These are phyloP conservation scores for Aspergillus conjunctus DNA, from an alignment of 495 filamentous ascomycete genomes.

Conservation along the genomic window DNA sequence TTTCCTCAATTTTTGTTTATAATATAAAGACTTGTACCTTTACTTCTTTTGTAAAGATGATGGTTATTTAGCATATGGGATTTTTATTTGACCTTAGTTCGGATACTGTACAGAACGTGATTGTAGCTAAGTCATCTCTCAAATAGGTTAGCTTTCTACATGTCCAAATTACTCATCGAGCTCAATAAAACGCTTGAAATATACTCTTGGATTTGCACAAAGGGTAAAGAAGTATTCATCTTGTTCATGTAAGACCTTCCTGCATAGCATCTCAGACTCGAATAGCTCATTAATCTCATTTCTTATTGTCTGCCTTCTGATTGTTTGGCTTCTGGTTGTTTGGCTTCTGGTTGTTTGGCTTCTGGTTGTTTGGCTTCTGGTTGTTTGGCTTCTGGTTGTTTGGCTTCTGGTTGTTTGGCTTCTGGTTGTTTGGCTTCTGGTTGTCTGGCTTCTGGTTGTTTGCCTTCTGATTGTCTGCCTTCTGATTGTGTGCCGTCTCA, in stretches of 20 bases:
- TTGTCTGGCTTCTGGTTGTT: too few species aligned
- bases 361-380: too few species aligned
- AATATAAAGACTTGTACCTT: constrained; percentile 35
- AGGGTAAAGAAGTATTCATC: background rate
- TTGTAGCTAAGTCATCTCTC: background rate
- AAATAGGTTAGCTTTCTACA: too few species aligned
- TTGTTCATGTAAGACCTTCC: background rate
- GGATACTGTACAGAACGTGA: constrained; percentile 17
- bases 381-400: too few species aligned
- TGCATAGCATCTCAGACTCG: constrained; percentile 1
- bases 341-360: too few species aligned
- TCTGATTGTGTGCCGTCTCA: background rate
- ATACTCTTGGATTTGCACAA: too few species aligned
- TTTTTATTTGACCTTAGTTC: constrained; percentile 10
- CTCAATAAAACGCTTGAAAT: too few species aligned
- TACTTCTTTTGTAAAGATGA: constrained; percentile 23
- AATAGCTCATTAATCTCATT: constrained; percentile 3
- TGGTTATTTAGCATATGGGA: constrained; percentile 26
- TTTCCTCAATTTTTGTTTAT: constrained; percentile 33
- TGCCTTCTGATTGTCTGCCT: constrained; percentile 7
- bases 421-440: too few species aligned
- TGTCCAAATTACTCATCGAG: too few species aligned
- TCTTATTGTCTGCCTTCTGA: background rate
- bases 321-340: background rate
- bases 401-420: too few species aligned